Evolutionary conservation across 805 yeast genomes (phyloP).

Genomic region (Metschnikowia proteae): DNA sequence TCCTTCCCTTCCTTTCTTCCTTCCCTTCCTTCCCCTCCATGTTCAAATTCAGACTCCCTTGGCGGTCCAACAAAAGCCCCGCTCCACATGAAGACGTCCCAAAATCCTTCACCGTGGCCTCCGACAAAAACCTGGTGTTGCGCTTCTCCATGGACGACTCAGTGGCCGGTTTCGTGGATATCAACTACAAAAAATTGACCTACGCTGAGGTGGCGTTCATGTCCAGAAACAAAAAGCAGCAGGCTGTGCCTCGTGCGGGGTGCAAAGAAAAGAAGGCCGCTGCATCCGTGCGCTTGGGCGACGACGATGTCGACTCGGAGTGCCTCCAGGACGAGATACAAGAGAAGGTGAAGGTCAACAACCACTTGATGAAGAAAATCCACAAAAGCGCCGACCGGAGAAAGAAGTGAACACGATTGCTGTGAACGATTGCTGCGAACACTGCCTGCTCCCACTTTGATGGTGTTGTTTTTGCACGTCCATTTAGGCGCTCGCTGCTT

Average conservation of each 20-base stretch:
- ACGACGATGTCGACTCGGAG: slow-evolving; percentile 6
- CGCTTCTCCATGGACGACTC: slow-evolving; percentile 34
- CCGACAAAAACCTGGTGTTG: slow-evolving; percentile 24
- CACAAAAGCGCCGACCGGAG: slow-evolving; percentile 16
- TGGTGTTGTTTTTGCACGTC: not conserved
- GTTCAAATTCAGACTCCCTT: slow-evolving; percentile 14
- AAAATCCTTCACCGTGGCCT: slow-evolving; percentile 28
- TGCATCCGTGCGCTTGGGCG: not conserved
- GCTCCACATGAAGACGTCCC: slow-evolving; percentile 20
- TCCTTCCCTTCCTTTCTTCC: not conserved
- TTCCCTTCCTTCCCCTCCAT: not conserved
- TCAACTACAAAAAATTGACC: slow-evolving; percentile 33
- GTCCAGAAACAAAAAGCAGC: slow-evolving; percentile 22
- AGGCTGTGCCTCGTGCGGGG: slow-evolving; percentile 5
- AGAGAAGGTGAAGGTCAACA: slow-evolving; percentile 19
- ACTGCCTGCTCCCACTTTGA: too few species aligned
- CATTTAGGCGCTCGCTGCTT: too few species aligned
- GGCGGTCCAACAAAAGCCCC: slow-evolving; percentile 11
- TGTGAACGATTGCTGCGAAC: not conserved
- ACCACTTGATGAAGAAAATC: slow-evolving; percentile 19
- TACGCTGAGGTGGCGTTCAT: slow-evolving; percentile 44
- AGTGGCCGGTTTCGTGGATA: slow-evolving; percentile 35
- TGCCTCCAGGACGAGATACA: slow-evolving; percentile 11
- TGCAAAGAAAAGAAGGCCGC: not conserved
- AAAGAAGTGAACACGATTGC: not conserved